These are phyloP conservation scores for Diplodia intermedia DNA, from an alignment of 2,329 filamentous ascomycete species.

Conservation along the genomic window DNA sequence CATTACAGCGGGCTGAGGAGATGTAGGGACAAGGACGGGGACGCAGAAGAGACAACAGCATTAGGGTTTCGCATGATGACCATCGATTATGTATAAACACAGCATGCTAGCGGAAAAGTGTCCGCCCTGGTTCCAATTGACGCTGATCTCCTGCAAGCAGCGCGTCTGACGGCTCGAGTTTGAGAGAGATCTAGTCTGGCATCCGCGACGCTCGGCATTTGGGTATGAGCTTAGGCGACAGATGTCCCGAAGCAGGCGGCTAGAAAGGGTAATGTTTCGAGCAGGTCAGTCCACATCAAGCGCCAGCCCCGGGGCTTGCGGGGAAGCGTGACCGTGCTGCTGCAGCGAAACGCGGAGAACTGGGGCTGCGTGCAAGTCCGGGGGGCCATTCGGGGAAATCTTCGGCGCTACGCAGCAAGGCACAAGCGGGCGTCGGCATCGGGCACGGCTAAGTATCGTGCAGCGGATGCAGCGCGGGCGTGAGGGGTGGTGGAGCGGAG, in stretches of 20 bases:
- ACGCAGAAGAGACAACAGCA: background rate
- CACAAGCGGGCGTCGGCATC: slow-evolving; percentile 7
- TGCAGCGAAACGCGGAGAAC: slow-evolving; percentile 23
- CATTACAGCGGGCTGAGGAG: background rate
- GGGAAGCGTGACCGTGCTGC: slow-evolving; percentile 16
- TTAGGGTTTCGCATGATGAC: background rate
- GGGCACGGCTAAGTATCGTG: background rate
- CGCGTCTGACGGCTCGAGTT: background rate
- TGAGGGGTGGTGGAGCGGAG: background rate
- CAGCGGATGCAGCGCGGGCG: background rate
- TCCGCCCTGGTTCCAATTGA: background rate
- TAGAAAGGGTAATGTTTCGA: background rate
- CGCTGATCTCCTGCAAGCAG: slow-evolving; percentile 1
- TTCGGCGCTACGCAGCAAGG: slow-evolving; percentile 14
- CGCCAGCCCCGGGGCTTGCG: slow-evolving; percentile 19
- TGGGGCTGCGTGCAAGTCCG: slow-evolving; percentile 18
- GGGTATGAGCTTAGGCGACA: slow-evolving; percentile 22
- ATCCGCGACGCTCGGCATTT: slow-evolving; percentile 4
- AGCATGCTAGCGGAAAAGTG: slow-evolving; percentile 8
- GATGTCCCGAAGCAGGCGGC: slow-evolving; percentile 23
- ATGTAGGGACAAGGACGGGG: background rate
- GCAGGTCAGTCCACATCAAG: slow-evolving; percentile 20
- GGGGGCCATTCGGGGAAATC: slow-evolving; percentile 19
- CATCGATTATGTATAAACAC: slow-evolving; percentile 15
- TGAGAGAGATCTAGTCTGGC: background rate